Conservation (phyloP, 495 filamentous ascomycete species). For the Hypoxylon subgilvum region DNA sequence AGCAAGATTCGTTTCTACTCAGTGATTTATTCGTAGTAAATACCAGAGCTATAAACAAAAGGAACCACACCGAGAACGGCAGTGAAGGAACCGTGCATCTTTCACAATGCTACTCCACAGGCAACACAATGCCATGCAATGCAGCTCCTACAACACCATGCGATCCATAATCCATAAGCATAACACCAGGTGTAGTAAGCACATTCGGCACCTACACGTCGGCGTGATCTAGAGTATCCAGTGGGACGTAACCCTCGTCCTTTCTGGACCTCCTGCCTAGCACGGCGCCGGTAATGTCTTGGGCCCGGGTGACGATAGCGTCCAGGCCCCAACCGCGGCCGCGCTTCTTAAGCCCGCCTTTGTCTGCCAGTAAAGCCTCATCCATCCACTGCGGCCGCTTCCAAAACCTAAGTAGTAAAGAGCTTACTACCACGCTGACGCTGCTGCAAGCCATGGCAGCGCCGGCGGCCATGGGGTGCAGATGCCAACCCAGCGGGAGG, state of each 20-base stretch:
- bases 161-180: no score
- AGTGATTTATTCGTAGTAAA: no score
- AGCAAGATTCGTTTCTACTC: no score
- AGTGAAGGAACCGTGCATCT: no score
- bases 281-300: constrained; percentile 44
- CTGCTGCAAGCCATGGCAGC: constrained; percentile 92
- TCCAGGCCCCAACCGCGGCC: constrained; percentile 56
- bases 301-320: constrained; percentile 46
- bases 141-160: constrained; percentile 28
- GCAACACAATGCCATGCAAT: constrained; percentile 14
- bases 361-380: constrained; percentile 66
- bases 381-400: constrained; percentile 88
- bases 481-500: constrained; percentile 81
- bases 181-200: no score
- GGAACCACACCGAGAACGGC: constrained; percentile 8
- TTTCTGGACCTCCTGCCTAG: constrained; percentile 48
- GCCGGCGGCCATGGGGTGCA: constrained; percentile 94
- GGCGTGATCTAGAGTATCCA: constrained; percentile 52
- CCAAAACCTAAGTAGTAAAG: constrained; percentile 87
- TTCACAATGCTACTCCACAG: constrained; percentile 14
- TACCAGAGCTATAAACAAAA: constrained; percentile 16
- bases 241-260: constrained; percentile 64
- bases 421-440: constrained; percentile 86
- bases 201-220: constrained; percentile 27
- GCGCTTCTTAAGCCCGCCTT: constrained; percentile 48